These are phyloP conservation scores for Candida khao-thaluensis DNA, from an alignment of 805 yeast genomes.

Conservation along the genomic window DNA sequence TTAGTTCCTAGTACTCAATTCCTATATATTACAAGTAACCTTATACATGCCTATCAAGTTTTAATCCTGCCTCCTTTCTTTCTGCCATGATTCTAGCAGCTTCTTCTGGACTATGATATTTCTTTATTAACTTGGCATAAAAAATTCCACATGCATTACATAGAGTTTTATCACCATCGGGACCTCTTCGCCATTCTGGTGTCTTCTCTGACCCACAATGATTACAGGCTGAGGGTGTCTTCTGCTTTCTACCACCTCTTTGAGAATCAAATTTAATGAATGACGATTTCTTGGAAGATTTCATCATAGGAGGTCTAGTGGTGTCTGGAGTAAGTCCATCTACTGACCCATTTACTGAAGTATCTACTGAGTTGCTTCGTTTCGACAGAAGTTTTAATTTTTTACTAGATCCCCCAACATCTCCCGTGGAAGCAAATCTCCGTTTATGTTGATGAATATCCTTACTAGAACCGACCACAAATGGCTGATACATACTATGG, in stretches of 20 bases:
- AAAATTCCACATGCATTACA: conserved; percentile 93
- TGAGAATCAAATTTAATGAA: conserved; percentile 9
- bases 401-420: neutral
- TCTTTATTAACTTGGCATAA: conserved; percentile 58
- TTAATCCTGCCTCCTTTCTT: conserved; percentile 17
- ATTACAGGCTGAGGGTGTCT: conserved; percentile 15
- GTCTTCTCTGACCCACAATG: conserved; percentile 77
- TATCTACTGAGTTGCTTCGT: neutral
- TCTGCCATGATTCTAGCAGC: conserved; percentile 38
- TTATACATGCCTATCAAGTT: conserved; percentile 20
- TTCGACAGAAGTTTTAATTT: neutral
- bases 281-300: conserved; percentile 1
- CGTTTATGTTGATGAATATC: conserved; percentile 2
- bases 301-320: neutral
- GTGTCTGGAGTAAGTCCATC: neutral
- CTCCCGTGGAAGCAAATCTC: conserved; percentile 2
- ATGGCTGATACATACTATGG: neutral
- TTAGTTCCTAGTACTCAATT: neutral
- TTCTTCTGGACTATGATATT: conserved; percentile 36
- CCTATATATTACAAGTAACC: neutral
- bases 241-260: neutral
- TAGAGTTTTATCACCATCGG: conserved; percentile 74
- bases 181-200: conserved; percentile 95
- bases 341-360: neutral
- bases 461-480: neutral